Evolutionary conservation across 179 eudicot genomes (phyloP), one percentile per base, ranked within the genome.

Genomic region (Nepenthes alata): DNA sequence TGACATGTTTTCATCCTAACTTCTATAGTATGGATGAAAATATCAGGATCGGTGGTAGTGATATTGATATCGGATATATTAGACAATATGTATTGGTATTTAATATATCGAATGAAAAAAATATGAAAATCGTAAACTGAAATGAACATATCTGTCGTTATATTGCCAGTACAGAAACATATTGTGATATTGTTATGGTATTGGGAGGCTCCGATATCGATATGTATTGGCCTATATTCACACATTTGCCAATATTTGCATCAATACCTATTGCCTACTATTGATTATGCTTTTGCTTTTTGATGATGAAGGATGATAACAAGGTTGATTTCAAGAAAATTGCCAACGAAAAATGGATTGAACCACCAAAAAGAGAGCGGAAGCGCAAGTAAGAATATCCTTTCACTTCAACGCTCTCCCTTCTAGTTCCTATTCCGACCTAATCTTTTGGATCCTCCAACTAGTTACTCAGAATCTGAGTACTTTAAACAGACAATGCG

Each of bases 401-500:
- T 62, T 59, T 66, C 8, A 7, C 45, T 41, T 41, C 45, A 41
- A 4, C 1, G 25, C 25, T 25, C 25, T 25, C 25, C 25, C n/a
- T 37, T 59, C 52, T 8, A 34, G 45, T 11, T 41, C 53, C 7
- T 57, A 25, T 15, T 56, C 56, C 1, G 4, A 7, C 6, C 57
- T 35, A 25, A 35, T 44, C 39, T 49, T 67, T 35, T 69, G 54
- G 6, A 16, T n/a, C 53, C 61, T 55, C 4, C 58, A 45, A 44
- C 38, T 55, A 93, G 98, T 70, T 93, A 93, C 75, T 93, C 98
- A 2, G 96, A 93, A 73, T 79, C 95, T 34, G 98, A 93, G 65
- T 93, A 93, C 74, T 93, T 93, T 58, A 93, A 93, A 86, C 98
- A 93, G 77, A 86, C 98, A 47, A 77, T 93, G 95, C 96, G 98